Evolutionary conservation across 2,329 filamentous ascomycete species (phyloP).

Genomic region (Penicillium sp.): DNA sequence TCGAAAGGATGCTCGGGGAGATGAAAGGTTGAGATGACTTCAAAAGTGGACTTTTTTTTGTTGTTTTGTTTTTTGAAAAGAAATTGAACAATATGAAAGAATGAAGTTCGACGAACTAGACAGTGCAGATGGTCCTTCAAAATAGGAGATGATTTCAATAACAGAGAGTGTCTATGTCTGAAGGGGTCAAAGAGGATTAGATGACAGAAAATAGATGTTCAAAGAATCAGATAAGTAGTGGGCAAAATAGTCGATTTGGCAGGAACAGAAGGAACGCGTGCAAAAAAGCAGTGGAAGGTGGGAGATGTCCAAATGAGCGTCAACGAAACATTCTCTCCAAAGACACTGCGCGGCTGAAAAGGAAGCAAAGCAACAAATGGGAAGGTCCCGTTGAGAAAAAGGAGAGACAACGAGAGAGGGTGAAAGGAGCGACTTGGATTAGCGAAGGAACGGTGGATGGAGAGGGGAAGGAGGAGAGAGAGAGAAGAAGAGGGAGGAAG

Average conservation of each 20-base stretch:
- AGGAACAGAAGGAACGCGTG: conserved; percentile 11
- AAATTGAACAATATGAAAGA: conserved; percentile 9
- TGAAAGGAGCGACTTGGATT: conserved; percentile 3
- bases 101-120: conserved; percentile 9
- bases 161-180: conserved; percentile 10
- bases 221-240: conserved; percentile 8
- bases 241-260: conserved; percentile 11
- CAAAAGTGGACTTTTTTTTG: not conserved
- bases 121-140: conserved; percentile 13
- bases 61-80: not conserved
- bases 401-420: conserved; percentile 1
- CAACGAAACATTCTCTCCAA: conserved; percentile 7
- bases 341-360: not conserved
- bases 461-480: not conserved
- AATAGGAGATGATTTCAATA: conserved; percentile 14
- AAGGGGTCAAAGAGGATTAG: conserved; percentile 12
- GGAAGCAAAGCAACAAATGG: not conserved
- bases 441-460: not conserved
- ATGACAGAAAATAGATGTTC: conserved; percentile 12
- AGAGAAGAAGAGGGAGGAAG: not conserved
- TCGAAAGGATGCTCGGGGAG: not conserved
- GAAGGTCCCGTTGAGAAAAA: conserved; percentile 3
- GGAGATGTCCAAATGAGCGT: conserved; percentile 6
- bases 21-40: not conserved
- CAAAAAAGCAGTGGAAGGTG: conserved; percentile 11